Percentiles rank a stretch among this genome's conserved stretches.
phyloP scores from a whole-genome alignment of 1,284 basidiomycete genomes.

The Fistulina hepatica region DNA sequence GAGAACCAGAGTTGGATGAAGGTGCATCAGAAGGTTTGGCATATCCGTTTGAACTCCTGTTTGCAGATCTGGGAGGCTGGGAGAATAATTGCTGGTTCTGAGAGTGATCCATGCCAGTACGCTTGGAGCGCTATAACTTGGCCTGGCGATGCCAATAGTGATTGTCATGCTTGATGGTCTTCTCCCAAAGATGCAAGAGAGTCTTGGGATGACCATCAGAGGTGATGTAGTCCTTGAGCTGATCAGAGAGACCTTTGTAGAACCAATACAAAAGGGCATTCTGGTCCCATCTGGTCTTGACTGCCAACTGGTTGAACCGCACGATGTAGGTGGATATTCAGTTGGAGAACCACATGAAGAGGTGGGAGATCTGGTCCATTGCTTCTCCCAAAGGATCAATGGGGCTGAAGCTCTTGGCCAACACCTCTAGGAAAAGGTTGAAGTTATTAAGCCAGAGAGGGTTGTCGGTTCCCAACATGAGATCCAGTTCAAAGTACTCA shows the following conservation, averaged over 20 bases:
- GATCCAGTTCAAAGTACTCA: slow-evolving; percentile 9
- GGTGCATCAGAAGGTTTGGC: too few species aligned
- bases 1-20: too few species aligned
- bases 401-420: slow-evolving; percentile 8
- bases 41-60: too few species aligned
- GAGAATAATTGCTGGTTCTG: too few species aligned
- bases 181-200: too few species aligned
- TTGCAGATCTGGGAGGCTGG: too few species aligned
- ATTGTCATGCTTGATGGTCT: too few species aligned
- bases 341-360: slow-evolving; percentile 1
- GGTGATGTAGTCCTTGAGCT: slow-evolving; percentile 9
- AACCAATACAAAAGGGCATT: slow-evolving; percentile 4
- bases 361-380: slow-evolving; percentile 2
- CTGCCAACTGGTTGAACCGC: slow-evolving; percentile 2
- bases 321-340: slow-evolving; percentile 2
- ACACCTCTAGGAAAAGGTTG: slow-evolving; percentile 4
- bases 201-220: too few species aligned
- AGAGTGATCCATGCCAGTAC: too few species aligned
- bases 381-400: slow-evolving; percentile 10
- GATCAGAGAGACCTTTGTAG: slow-evolving; percentile 6
- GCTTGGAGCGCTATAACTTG: too few species aligned
- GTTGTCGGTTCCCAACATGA: background rate
- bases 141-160: too few species aligned
- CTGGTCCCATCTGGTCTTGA: slow-evolving; percentile 5
- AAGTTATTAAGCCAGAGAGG: slow-evolving; percentile 6